phyloP scores from a whole-genome alignment of 768 basidiomycete genomes.

The Gloeostereum incarnatum region DNA sequence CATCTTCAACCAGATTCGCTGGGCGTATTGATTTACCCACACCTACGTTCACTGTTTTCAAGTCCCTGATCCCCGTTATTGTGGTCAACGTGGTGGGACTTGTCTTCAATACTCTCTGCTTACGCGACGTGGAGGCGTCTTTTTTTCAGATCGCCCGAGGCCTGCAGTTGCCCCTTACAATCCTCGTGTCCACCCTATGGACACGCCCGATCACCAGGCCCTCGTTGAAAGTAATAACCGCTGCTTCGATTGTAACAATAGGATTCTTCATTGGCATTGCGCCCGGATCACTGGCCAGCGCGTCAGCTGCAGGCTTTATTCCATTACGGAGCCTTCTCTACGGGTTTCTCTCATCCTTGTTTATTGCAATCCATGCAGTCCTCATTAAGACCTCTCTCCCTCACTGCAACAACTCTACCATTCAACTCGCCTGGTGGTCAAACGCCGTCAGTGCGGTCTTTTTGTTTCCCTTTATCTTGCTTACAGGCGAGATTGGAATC shows the following conservation, averaged over 20 bases:
- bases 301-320: constrained; percentile 47
- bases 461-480: constrained; percentile 51
- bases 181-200: constrained; percentile 56
- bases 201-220: constrained; percentile 53
- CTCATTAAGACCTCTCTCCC: constrained; percentile 65
- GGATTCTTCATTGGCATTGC: constrained; percentile 75
- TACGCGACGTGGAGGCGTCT: constrained; percentile 70
- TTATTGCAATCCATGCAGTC: constrained; percentile 70
- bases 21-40: constrained; percentile 54
- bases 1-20: constrained; percentile 19
- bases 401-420: constrained; percentile 60
- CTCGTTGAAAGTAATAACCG: constrained; percentile 45
- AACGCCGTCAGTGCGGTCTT: constrained; percentile 61
- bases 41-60: constrained; percentile 37
- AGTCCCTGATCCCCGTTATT: constrained; percentile 54
- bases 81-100: constrained; percentile 66
- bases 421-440: constrained; percentile 73
- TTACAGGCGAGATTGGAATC: constrained; percentile 41
- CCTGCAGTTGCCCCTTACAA: constrained; percentile 76
- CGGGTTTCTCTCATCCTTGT: constrained; percentile 62
- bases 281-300: constrained; percentile 36
- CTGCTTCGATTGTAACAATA: constrained; percentile 62
- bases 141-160: constrained; percentile 87
- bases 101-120: constrained; percentile 72
- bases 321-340: too few species aligned